These are phyloP conservation scores for Trichoderma aggressivum DNA, from an alignment of 2,329 filamentous ascomycete species.

Conservation along the genomic window DNA sequence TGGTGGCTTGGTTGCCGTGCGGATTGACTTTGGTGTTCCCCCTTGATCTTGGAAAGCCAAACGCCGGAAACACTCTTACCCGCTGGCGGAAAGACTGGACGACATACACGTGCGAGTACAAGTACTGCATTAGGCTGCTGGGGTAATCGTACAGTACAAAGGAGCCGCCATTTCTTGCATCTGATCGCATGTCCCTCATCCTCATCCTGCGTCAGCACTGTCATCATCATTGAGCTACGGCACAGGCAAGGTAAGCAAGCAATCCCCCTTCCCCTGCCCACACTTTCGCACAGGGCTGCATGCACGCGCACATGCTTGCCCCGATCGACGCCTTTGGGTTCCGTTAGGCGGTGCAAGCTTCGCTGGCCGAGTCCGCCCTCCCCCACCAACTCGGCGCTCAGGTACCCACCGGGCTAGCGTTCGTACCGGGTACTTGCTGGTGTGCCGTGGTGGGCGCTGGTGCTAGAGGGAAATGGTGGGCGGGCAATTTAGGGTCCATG, in stretches of 20 bases:
- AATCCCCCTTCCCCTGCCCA: neutral
- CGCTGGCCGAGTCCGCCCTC: constrained; percentile 10
- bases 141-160: too few species aligned
- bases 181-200: neutral
- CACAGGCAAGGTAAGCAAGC: constrained; percentile 8
- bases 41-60: constrained; percentile 4
- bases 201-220: constrained; percentile 11
- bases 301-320: neutral
- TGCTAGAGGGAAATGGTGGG: neutral
- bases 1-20: constrained; percentile 14
- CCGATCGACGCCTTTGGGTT: constrained; percentile 15
- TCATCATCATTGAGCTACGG: neutral
- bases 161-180: neutral
- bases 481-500: neutral
- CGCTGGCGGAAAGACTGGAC: neutral
- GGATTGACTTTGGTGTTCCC: neutral
- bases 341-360: constrained; percentile 19
- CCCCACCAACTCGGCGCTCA: neutral
- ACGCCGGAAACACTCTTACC: neutral
- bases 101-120: neutral
- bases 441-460: neutral
- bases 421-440: constrained; percentile 2
- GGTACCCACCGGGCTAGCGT: neutral
- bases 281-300: constrained; percentile 4
- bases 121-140: neutral